Base-by-base conservation (phyloP, 1,284 basidiomycete genomes). In the Ustilago loliicola region DNA sequence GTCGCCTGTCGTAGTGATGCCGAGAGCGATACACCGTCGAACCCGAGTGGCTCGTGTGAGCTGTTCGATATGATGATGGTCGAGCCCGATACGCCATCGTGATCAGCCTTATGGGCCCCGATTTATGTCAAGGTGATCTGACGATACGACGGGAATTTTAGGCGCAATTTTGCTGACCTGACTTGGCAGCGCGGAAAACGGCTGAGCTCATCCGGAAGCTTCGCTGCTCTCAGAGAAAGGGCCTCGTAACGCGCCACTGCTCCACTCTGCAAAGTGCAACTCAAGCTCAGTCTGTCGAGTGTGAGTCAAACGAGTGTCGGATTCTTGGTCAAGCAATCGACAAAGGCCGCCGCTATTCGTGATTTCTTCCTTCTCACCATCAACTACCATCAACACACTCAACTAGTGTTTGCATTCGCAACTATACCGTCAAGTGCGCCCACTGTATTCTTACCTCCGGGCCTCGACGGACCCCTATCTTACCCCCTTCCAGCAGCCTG, bases 151-250 rank as follows among this genome's bases (percentile, higher is more conserved):
- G 48, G 42, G 9, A n/a, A 48, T 34, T 47, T 48, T 34, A 32
- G 30, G 36, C 34, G 23, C 38, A 17, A 27, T 17, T 55, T 48
- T 65, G 63, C 63, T 65, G 55, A 65, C 63, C 55, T 65, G 55
- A 58, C 54, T 52, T 42, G 29, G 25, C 25, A 55, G 30, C 19
- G 15, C 29, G 21, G 29, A 29, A 55, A 56, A 29, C 32, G 52
- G 61, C 61, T 63, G 61, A 63, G 61, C 61, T 63, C 61, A 63
- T 21, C 61, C 53, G 54, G 32, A 63, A 29, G 9, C 17, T 45
- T 45, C 21, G 9, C 32, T 15, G 23, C 50, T 30, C 32, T 17
- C 11, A 21, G 36, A 34, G 23, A 45, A 36, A 36, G 50, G 48
- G 36, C 48, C 42, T 51, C 58, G 48, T 52, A 59, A 62, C 61